Evolutionary conservation across 345 rosid genomes (phyloP).

Genomic region (Moricandia moricandioides): DNA sequence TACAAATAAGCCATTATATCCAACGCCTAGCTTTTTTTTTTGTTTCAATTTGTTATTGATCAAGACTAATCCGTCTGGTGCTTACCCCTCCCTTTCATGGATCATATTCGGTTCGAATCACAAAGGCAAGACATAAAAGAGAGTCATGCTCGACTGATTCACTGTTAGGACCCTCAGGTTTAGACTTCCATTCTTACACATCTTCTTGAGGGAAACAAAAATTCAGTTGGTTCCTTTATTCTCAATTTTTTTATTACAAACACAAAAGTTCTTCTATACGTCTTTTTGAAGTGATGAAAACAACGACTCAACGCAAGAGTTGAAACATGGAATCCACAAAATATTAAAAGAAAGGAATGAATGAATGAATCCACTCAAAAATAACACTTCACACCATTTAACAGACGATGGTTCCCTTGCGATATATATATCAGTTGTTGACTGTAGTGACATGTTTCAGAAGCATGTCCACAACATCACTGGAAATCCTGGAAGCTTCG

Average conservation of each 20-base stretch:
- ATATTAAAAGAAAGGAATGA: neutral
- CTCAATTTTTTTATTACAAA: slow-evolving; percentile 22
- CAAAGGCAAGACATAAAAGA: neutral
- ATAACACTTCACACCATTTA: slow-evolving; percentile 9
- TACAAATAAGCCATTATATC: too few relatives aligned
- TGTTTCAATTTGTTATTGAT: too few relatives aligned
- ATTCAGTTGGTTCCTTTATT: slow-evolving; percentile 4
- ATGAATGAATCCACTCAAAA: neutral
- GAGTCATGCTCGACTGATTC: neutral
- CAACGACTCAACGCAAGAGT: slow-evolving; percentile 6
- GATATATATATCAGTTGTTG: slow-evolving; percentile 24
- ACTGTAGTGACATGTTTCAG: slow-evolving; percentile 51
- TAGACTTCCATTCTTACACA: neutral
- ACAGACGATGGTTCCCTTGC: slow-evolving; percentile 12
- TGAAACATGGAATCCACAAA: neutral
- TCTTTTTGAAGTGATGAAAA: neutral
- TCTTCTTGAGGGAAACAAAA: neutral
- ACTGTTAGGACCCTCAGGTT: neutral
- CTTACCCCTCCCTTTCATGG: too few relatives aligned
- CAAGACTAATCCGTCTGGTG: too few relatives aligned
- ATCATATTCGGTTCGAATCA: neutral
- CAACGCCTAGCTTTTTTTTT: too few relatives aligned
- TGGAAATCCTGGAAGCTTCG: slow-evolving; percentile 55
- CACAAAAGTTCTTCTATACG: neutral
- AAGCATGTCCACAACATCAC: slow-evolving; percentile 68